Percentiles rank a stretch among this genome's conserved stretches.
Conservation (phyloP, 2,329 filamentous ascomycete genomes). For the Fusarium coicis region DNA sequence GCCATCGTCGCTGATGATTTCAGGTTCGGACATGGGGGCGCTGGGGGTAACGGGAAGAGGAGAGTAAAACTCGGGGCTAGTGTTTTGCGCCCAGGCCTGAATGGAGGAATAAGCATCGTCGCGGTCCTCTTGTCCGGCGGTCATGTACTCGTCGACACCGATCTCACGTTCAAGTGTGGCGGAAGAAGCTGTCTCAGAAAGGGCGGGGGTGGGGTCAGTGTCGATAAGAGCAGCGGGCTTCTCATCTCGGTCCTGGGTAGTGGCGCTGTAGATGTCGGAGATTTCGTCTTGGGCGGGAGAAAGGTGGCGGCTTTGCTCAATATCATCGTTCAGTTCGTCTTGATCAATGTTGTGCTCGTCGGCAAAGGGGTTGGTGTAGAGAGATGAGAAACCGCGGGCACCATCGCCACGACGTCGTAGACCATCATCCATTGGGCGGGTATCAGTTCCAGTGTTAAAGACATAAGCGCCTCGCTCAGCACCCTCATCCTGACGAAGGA, state of each 20-base stretch:
- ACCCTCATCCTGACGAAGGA: constrained; percentile 61
- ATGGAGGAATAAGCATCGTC: constrained; percentile 68
- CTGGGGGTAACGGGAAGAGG: constrained; percentile 65
- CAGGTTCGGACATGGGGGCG: constrained; percentile 61
- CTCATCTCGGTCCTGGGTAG: constrained; percentile 54
- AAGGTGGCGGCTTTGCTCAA: constrained; percentile 54
- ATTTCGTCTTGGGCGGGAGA: constrained; percentile 60
- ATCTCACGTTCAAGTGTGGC: constrained; percentile 52
- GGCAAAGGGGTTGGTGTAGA: constrained; percentile 69
- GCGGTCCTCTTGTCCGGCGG: constrained; percentile 59
- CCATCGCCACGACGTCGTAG: constrained; percentile 62
- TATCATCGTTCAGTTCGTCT: constrained; percentile 55
- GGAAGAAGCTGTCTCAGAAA: constrained; percentile 37
- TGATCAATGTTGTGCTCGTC: constrained; percentile 65
- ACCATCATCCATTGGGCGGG: constrained; percentile 54
- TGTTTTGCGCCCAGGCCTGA: constrained; percentile 71
- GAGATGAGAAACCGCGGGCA: constrained; percentile 57
- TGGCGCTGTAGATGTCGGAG: constrained; percentile 69
- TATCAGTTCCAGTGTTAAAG: constrained; percentile 66
- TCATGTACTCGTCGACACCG: constrained; percentile 61
- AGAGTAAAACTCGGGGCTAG: constrained; percentile 67
- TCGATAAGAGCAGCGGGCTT: constrained; percentile 48
- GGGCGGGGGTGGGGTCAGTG: constrained; percentile 38
- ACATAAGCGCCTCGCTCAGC: constrained; percentile 67
- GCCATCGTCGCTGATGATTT: constrained; percentile 61